These are phyloP conservation scores for Arabidopsis lyrata DNA, from an alignment of 441 rosid species.

Conservation along the genomic window DNA sequence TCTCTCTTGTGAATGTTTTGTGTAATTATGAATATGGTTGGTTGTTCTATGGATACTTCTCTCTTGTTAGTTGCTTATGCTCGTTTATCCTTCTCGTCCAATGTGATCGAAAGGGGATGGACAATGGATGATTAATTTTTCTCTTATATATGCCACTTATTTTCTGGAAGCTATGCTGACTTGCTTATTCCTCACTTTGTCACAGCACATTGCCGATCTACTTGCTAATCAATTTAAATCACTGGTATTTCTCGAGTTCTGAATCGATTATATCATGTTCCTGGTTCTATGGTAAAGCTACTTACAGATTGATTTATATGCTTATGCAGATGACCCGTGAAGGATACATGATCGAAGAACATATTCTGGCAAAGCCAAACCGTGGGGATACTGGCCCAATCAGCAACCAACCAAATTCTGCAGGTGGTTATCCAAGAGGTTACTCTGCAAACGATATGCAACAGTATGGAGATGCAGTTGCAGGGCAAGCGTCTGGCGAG, in stretches of 20 bases:
- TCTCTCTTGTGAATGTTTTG: constrained; percentile 19
- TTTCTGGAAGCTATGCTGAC: constrained; percentile 43
- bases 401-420: constrained; percentile 60
- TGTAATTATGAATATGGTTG: constrained; percentile 20
- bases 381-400: constrained; percentile 55
- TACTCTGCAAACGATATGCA: constrained; percentile 65
- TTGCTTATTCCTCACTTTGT: constrained; percentile 41
- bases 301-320: constrained; percentile 30
- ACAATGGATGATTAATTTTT: constrained; percentile 18
- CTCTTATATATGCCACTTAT: constrained; percentile 21
- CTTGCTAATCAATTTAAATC: constrained; percentile 75
- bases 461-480: constrained; percentile 66
- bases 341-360: constrained; percentile 66
- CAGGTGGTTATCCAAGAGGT: constrained; percentile 59
- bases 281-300: constrained; percentile 36
- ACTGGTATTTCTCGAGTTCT: constrained; percentile 66
- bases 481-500: constrained; percentile 65
- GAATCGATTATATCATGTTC: constrained; percentile 21
- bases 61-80: constrained; percentile 26
- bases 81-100: constrained; percentile 25
- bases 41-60: constrained; percentile 23
- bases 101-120: neutral
- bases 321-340: constrained; percentile 79
- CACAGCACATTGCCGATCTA: constrained; percentile 89
- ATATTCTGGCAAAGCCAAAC: constrained; percentile 60